Base-by-base conservation (phyloP, 1,139 yeast genomes). In the Saccharomyces hybrid region DNA sequence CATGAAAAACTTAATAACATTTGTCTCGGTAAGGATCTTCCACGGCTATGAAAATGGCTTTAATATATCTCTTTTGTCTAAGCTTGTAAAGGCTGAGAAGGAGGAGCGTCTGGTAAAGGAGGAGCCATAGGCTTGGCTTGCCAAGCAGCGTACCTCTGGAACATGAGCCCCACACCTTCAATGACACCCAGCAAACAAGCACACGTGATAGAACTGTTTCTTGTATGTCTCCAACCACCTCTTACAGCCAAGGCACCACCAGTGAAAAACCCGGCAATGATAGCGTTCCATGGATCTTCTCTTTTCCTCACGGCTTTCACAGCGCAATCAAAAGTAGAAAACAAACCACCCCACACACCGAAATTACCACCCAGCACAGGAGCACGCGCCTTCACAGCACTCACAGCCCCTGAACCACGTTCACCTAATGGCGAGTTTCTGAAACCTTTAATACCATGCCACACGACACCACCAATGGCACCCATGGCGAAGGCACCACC, bases 401-500 rank as follows among this genome's bases (percentile, higher is more conserved):
- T 78, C 58, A 91, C 70, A 26, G 96, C 88, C 53, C 99, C 99
- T 59, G 81, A 76, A 65, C 96, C 79, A 76, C 98, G 84, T 74
- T 93, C 99, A 57, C 99, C 99, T 61, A 84, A 79, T 55, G 99
- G 99, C 13, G 97, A 89, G 79, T 95, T 95, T 73, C 99, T 83
- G 81, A 93, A 93, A 50, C 99, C 99, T 72, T 95, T 93, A 69
- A 93, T 87, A 68, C 98, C 97, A 77, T 93, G 99, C 99, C 99
- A 93, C 61, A 95, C 85, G 65, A 95, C 84, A 61, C 99, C 99
- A 76, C 99, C 98, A 68, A 93, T 88, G 64, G 83, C 87, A 74
- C 99, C 99, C 98, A 93, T 91, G 67, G 98, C 84, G 68, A 90
- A 93, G 56, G 99, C 98, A 70, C 98, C 98, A 67, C 99, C 99